Conservation (phyloP, 2,329 filamentous ascomycete species). For the Epichloe baconii region DNA sequence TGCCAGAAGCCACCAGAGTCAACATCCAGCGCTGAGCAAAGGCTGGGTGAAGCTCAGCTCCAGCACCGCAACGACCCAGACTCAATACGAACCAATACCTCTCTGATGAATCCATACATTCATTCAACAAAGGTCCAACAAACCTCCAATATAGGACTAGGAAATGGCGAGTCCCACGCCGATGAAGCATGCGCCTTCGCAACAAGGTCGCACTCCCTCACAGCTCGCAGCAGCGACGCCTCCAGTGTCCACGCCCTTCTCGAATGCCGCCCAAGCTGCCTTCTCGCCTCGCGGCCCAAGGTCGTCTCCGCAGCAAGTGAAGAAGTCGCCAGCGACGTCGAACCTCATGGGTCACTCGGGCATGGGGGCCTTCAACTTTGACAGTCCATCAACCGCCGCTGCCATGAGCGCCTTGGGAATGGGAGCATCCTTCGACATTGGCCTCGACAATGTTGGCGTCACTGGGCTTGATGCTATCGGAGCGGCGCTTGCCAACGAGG, state of each 20-base stretch:
- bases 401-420: constrained; percentile 45
- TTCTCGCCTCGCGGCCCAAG: constrained; percentile 45
- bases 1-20: neutral
- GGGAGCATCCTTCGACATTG: constrained; percentile 36
- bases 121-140: no score
- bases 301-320: constrained; percentile 51
- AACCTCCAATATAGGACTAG: neutral
- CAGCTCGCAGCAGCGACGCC: constrained; percentile 45
- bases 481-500: constrained; percentile 31
- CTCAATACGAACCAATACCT: neutral
- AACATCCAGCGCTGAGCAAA: neutral
- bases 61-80: neutral
- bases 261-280: constrained; percentile 40
- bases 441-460: constrained; percentile 37
- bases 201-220: constrained; percentile 33
- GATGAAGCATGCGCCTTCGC: constrained; percentile 31
- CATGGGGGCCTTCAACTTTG: constrained; percentile 41
- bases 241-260: constrained; percentile 55
- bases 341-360: constrained; percentile 34
- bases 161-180: constrained; percentile 37
- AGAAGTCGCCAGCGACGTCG: constrained; percentile 47
- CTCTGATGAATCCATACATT: neutral
- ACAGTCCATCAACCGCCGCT: constrained; percentile 50
- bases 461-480: constrained; percentile 29
- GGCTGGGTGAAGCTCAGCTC: neutral